phyloP scores from a whole-genome alignment of 2,329 filamentous ascomycete genomes.

The Phialocephala sp. region DNA sequence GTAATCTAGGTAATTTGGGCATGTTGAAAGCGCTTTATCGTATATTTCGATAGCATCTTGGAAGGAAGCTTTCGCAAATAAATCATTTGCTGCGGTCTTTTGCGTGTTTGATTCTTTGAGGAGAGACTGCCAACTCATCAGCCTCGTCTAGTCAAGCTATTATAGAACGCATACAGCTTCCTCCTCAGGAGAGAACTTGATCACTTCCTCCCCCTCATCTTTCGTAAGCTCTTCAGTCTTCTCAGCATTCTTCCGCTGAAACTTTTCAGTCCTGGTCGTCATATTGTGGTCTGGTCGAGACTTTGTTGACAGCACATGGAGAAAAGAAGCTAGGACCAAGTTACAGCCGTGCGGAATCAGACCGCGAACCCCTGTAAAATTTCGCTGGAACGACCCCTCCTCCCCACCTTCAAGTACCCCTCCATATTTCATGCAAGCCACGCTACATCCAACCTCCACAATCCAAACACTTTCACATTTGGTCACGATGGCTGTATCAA shows the following conservation, averaged over 20 bases:
- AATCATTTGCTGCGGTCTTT: constrained; percentile 77
- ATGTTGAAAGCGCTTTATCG: constrained; percentile 76
- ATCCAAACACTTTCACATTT: background rate
- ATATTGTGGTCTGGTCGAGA: constrained; percentile 30
- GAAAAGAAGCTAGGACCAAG: constrained; percentile 9
- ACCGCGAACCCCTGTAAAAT: constrained; percentile 7
- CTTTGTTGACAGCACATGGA: constrained; percentile 14
- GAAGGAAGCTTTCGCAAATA: constrained; percentile 77
- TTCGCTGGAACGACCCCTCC: constrained; percentile 13
- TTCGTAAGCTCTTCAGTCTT: constrained; percentile 20
- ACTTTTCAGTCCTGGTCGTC: constrained; percentile 41
- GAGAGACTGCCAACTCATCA: constrained; percentile 57
- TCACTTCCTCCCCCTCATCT: constrained; percentile 36
- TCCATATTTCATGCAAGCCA: background rate
- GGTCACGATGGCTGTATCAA: background rate
- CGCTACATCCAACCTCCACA: background rate
- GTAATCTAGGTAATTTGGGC: constrained; percentile 85
- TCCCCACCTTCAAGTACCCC: constrained; percentile 12
- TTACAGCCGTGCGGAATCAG: background rate
- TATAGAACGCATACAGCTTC: constrained; percentile 45
- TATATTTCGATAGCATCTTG: constrained; percentile 82
- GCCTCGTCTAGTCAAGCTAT: background rate
- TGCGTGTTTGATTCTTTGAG: constrained; percentile 72
- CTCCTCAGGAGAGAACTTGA: constrained; percentile 49
- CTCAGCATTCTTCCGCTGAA: constrained; percentile 38